Evolutionary conservation across 768 basidiomycete genomes (phyloP).

Genomic region (Boletus sp.): DNA sequence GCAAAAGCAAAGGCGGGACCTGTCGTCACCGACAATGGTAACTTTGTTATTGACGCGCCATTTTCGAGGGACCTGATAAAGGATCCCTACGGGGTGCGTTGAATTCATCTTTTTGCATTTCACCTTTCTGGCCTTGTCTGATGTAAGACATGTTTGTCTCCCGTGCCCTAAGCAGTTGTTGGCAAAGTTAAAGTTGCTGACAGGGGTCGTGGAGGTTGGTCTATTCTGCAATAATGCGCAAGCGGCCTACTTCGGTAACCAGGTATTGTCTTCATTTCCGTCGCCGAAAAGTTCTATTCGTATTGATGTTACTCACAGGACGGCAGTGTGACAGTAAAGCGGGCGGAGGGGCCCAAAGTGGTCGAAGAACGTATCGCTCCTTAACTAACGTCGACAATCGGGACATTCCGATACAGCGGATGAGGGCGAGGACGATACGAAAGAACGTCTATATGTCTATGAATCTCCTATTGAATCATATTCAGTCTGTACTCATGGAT

Average conservation of each 20-base stretch:
- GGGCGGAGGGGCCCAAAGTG: conserved; percentile 26
- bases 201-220: conserved; percentile 98
- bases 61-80: conserved; percentile 69
- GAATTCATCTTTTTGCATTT: neutral
- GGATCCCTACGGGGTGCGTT: conserved; percentile 57
- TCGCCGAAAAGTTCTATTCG: neutral
- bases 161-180: conserved; percentile 52
- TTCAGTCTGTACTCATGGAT: conserved; percentile 1
- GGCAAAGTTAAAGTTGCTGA: conserved; percentile 84
- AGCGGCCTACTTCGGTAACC: conserved; percentile 96
- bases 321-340: conserved; percentile 66
- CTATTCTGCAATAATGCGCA: conserved; percentile 92
- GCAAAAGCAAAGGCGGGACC: conserved; percentile 92
- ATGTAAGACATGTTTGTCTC: neutral
- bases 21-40: conserved; percentile 95
- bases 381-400: neutral
- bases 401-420: neutral
- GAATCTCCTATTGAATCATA: neutral
- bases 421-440: neutral
- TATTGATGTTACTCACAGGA: conserved; percentile 40
- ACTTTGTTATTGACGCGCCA: conserved; percentile 96
- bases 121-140: neutral
- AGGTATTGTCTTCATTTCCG: conserved; percentile 40
- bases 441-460: neutral
- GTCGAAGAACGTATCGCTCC: conserved; percentile 19